A percentile compares a stretch with the other conserved stretches of the same genome.
These are phyloP conservation scores for Ceratocystis harringtonii DNA, from an alignment of 2,329 filamentous ascomycete species.

Conservation along the genomic window DNA sequence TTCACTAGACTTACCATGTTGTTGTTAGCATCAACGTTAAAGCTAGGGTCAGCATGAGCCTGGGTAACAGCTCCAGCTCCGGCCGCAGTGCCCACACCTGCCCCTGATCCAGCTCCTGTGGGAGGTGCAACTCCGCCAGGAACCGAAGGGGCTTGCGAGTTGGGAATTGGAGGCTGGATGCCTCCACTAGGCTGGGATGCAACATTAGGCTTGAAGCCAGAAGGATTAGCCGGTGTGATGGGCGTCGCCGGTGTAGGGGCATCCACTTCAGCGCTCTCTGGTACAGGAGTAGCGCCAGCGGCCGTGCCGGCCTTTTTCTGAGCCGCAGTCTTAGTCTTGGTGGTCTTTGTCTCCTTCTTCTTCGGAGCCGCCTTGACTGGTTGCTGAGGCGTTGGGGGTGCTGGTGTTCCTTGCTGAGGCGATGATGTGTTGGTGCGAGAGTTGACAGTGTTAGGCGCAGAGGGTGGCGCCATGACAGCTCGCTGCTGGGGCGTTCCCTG, in stretches of 20 bases:
- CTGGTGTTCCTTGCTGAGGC: constrained; percentile 47
- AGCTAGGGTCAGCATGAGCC: constrained; percentile 31
- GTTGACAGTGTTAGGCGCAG: constrained; percentile 41
- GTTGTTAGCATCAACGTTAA: constrained; percentile 8
- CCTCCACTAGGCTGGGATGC: constrained; percentile 25
- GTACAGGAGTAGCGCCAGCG: constrained; percentile 40
- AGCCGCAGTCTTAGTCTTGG: constrained; percentile 48
- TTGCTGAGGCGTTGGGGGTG: constrained; percentile 61
- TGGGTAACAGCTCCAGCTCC: constrained; percentile 29
- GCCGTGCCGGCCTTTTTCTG: constrained; percentile 46
- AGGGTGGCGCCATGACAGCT: constrained; percentile 48
- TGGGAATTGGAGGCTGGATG: constrained; percentile 19
- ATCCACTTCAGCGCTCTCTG: constrained; percentile 43
- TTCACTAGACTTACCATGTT: constrained; percentile 9
- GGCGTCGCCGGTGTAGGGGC: constrained; percentile 47
- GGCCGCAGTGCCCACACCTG: constrained; percentile 21
- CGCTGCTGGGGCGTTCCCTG: constrained; percentile 61
- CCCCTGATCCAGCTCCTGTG: constrained; percentile 30
- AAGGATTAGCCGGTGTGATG: constrained; percentile 42
- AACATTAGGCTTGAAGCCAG: constrained; percentile 30
- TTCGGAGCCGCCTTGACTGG: constrained; percentile 58
- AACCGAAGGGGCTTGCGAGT: constrained; percentile 22
- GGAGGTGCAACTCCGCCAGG: constrained; percentile 25
- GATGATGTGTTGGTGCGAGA: constrained; percentile 42
- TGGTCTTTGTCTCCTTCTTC: constrained; percentile 55